Base-by-base conservation (phyloP, 148 eudicot species). In the Cornus suecica region DNA sequence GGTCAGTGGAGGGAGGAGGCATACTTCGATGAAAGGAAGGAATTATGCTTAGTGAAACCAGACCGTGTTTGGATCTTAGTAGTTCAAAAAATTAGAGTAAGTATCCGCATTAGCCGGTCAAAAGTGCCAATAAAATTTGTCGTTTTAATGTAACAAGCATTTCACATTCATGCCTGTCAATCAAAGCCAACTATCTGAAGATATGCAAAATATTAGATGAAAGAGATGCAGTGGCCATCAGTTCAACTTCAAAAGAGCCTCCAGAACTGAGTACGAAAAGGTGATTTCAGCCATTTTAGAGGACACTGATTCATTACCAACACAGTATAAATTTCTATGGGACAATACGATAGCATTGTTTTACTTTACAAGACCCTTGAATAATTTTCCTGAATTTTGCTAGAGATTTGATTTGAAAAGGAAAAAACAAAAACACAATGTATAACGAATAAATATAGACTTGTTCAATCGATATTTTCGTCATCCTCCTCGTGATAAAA, bases 1-100 rank as follows among this genome's bases (percentile, higher is more conserved):
- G 18, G 31, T 74, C 26, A 82, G 81, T 63, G 70, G 79, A 78
- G 76, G 79, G 58, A 70, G 79, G 32, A 10, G 76, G 72, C 42
- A 37, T 37, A 37, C 42, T 37, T 37, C 42, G 7, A 37, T 10
- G 76, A 73, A 51, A 56, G n/a, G 58, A 13, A 65, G 25, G 15
- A 29, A 64, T 2, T 28, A 23, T 42, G 26, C 10, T 26, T 37
- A n/a, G 28, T 8, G 16, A 79, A 80, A 76, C 20, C 14, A 52
- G 22, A 52, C 22, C 58, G 0, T 52, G 58, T 52, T 52, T 52
- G 58, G 58, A 52, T 52, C 58, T 52, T 52, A 52, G 16, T 20
- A 15, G 58, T 14, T 14, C 58, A 52, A 1, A 52, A 52, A 4
- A 48, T 9, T 9, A 4, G 16, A 52, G 3, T 1, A 37, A 48